Conservation (phyloP, 1,284 basidiomycete species). For the Neonothopanus nambi region DNA sequence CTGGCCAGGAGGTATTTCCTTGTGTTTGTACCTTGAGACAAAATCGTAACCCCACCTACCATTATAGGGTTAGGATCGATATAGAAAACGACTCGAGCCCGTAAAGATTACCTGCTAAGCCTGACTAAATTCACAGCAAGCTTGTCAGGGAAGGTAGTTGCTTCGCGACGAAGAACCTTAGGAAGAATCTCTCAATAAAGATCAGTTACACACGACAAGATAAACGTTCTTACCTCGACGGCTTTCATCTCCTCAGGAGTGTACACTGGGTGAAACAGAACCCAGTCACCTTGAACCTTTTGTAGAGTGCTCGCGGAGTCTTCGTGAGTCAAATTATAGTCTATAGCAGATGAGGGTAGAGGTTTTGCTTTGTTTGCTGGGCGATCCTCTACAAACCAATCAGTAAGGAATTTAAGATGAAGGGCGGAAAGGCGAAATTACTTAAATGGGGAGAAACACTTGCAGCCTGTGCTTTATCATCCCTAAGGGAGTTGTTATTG, state of each 20-base stretch:
- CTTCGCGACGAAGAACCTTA: conserved; percentile 71
- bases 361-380: background rate
- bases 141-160: conserved; percentile 72
- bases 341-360: background rate
- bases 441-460: conserved; percentile 5
- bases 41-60: conserved; percentile 70
- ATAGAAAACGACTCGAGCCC: background rate
- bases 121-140: conserved; percentile 67
- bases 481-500: background rate
- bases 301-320: background rate
- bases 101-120: conserved; percentile 44
- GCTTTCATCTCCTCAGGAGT: conserved; percentile 75
- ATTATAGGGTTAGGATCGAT: background rate
- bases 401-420: background rate
- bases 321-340: no score
- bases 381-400: background rate
- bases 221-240: conserved; percentile 69
- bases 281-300: conserved; percentile 62
- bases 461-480: conserved; percentile 5
- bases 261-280: conserved; percentile 84
- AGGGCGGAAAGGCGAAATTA: background rate
- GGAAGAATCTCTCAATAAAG: background rate
- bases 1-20: conserved; percentile 57
- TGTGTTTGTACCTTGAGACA: conserved; percentile 80
- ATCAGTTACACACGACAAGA: background rate